Base-by-base conservation (phyloP, 257 asterid species). In the Rauvolfia tetraphylla region DNA sequence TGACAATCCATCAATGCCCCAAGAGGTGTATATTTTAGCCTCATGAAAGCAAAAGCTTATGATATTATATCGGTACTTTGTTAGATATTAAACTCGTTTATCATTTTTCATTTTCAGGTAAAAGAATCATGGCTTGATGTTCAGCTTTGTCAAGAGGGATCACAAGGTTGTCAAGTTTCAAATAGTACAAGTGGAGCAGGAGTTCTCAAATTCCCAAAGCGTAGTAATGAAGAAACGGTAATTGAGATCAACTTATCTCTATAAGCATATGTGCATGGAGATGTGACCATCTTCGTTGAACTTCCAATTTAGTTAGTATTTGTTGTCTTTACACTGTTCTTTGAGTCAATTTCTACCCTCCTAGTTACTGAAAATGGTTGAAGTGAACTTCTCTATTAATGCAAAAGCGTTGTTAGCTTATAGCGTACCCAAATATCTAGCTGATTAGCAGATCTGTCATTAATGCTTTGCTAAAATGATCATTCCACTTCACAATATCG, bases 91-190 rank as follows among this genome's bases (percentile, higher is more conserved):
- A 48, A 61, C 53, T 51, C 33, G 62, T 25, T n/a, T 38, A 67
- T 23, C 22, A 1, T 72, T 59, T 48, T 62, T 42, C 49, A n/a
- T 63, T 86, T 80, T 75, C 89, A 95, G 99, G 98, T 93, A 80
- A 95, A 89, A 85, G 90, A 91, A 78, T 95, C 98, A 18, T 90
- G 97, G 98, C 92, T 95, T 39, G 84, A 95, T 66, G 99, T 95
- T 81, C 91, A 87, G 78, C 93, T 95, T 81, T 95, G 99, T 86
- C 92, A 85, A 74, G 92, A 87, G 78, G 97, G 96, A 51, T 90
- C 97, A 78, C 78, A 17, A 25, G 95, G 91, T 79, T 95, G 99
- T 80, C 88, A 87, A 81, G 79, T 78, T 80, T 81, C 98, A 68
- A 95, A 93, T 84, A 82, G 67, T 80, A 89, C 97, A 8, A 85